Conservation (phyloP, 768 basidiomycete genomes). For the Hygrophorus russula region DNA sequence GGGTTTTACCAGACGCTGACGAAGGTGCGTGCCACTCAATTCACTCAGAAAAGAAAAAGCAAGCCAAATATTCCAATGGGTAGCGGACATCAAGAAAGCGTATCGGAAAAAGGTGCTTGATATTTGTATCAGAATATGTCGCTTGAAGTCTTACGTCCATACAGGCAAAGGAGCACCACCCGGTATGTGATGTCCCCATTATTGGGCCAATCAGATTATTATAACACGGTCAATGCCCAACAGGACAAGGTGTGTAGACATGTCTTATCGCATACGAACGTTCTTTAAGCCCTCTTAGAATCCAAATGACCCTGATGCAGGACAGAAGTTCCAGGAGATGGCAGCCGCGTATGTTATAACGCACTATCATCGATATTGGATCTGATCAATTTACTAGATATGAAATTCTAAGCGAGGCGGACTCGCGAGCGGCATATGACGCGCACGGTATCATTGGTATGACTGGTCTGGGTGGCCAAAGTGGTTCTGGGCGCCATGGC, state of each 20-base stretch:
- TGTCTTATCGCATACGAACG: background rate
- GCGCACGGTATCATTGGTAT: slow-evolving; percentile 66
- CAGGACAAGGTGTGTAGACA: slow-evolving; percentile 55
- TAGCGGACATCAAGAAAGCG: slow-evolving; percentile 87
- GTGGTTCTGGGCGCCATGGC: slow-evolving; percentile 42
- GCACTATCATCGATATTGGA: slow-evolving; percentile 3
- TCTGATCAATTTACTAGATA: slow-evolving; percentile 37
- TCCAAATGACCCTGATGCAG: slow-evolving; percentile 77
- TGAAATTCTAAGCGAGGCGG: slow-evolving; percentile 66
- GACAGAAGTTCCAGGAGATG: slow-evolving; percentile 80
- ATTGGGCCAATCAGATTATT: background rate
- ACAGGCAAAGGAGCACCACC: slow-evolving; percentile 82
- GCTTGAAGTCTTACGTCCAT: slow-evolving; percentile 12
- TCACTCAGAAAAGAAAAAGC: slow-evolving; percentile 7
- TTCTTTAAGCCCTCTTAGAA: slow-evolving; percentile 36
- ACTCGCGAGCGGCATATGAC: slow-evolving; percentile 66
- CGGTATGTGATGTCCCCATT: slow-evolving; percentile 31
- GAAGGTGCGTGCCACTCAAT: slow-evolving; percentile 40
- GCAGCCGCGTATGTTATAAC: slow-evolving; percentile 60
- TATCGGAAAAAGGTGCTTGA: slow-evolving; percentile 78
- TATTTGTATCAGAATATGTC: slow-evolving; percentile 7
- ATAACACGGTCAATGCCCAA: background rate
- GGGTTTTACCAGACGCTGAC: slow-evolving; percentile 54
- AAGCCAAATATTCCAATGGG: slow-evolving; percentile 8
- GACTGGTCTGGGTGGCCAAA: slow-evolving; percentile 46